Conservation (phyloP, 2,329 filamentous ascomycete species). For the Monosporascus sp. region DNA sequence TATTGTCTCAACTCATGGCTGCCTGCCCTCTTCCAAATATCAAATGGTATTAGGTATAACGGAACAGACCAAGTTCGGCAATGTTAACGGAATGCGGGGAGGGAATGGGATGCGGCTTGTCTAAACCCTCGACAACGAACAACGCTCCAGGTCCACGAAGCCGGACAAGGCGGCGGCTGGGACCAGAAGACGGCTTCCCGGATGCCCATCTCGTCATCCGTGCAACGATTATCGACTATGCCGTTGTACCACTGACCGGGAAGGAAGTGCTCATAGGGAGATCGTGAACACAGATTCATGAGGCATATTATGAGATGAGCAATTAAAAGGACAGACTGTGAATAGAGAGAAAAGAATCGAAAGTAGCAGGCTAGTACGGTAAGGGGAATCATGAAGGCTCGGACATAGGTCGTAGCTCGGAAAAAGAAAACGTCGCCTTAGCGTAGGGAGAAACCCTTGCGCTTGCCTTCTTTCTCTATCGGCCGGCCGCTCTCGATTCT, state of each 20-base stretch:
- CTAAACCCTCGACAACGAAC: neutral
- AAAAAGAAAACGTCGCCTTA: conserved; percentile 44
- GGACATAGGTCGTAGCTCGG: conserved; percentile 47
- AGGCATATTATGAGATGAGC: conserved; percentile 37
- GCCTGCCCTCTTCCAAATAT: conserved; percentile 8
- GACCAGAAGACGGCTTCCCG: conserved; percentile 9
- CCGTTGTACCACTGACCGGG: conserved; percentile 14
- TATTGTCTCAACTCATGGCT: conserved; percentile 21
- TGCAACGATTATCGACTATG: conserved; percentile 11
- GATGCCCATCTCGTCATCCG: conserved; percentile 11
- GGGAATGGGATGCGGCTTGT: conserved; percentile 1
- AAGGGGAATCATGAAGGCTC: conserved; percentile 53
- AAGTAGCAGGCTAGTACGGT: conserved; percentile 54
- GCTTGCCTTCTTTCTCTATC: conserved; percentile 95
- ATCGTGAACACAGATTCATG: conserved; percentile 24
- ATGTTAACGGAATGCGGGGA: conserved; percentile 12
- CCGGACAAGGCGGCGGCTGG: conserved; percentile 7
- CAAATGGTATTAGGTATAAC: conserved; percentile 7
- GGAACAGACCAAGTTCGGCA: conserved; percentile 10
- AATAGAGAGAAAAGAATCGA: conserved; percentile 38
- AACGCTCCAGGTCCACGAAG: conserved; percentile 12
- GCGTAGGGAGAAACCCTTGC: conserved; percentile 98
- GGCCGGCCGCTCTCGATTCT: conserved; percentile 93
- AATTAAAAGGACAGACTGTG: conserved; percentile 40
- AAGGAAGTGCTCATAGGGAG: conserved; percentile 8